Base-by-base conservation (phyloP, 1,284 basidiomycete species). In the Puccinia triticina region DNA sequence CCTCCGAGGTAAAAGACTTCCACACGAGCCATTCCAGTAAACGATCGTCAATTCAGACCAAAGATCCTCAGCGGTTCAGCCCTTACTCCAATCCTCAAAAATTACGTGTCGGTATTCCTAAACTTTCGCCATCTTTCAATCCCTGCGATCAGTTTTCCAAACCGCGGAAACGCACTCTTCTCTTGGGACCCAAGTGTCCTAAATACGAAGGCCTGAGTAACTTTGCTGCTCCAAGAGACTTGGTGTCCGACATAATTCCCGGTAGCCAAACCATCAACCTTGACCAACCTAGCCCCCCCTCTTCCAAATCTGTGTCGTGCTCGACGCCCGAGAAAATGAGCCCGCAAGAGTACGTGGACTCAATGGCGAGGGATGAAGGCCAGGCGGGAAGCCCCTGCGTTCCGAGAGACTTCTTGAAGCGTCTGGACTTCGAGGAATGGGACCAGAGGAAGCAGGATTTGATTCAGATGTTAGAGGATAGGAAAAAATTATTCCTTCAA, bases 331-430 rank as follows among this genome's bases (percentile, higher is more conserved):
- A 40, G 32, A 72, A 53, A 23, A 75, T 57, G 53, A 40, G 50
- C 16, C 73, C 34, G 32, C 18, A 59, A 53, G n/a, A 55, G 16
- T 55, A 32, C 10, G 16, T 40, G 32, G 32, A 73, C 23, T 55
- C 71, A 50, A 43, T 69, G 8, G 16, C n/a, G 26, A 34, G 21
- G 14, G 69, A 72, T 48, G 69, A 50, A 29, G 46, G 48, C 43
- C 69, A 72, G 69, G 32, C 23, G 46, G 69, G 46, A 50, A 23
- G 37, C 23, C 73, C 77, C 26, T 53, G 48, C n/a, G 57, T 57
- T 57, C 67, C 77, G 57, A 80, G 72, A 40, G 78, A 80, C 57
- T 80, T 80, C 32, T 46, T 80, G 34, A 80, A 59, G 34, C 50
- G 48, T 10, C 53, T 80, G 3, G 48, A 43, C 34, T 48, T 59